Evolutionary conservation across 345 rosid species (phyloP).

Genomic region (Viola odorata): DNA sequence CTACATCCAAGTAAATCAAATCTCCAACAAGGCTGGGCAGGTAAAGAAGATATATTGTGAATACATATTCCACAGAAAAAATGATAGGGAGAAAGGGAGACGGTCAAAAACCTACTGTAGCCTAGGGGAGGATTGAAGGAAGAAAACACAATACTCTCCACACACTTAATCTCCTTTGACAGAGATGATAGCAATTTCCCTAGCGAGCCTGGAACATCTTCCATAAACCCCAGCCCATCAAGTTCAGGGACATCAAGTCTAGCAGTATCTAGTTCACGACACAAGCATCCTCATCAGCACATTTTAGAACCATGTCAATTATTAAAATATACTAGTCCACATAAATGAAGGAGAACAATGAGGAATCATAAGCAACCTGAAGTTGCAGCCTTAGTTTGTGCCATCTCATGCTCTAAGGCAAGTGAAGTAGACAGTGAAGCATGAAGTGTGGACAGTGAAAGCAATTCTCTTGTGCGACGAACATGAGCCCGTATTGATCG

Average conservation of each 20-base stretch:
- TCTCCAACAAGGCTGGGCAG: slow-evolving; percentile 86
- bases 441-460: slow-evolving; percentile 84
- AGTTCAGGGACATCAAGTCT: slow-evolving; percentile 71
- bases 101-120: slow-evolving; percentile 58
- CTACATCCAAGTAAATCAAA: slow-evolving; percentile 81
- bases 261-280: slow-evolving; percentile 44
- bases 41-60: neutral
- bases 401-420: slow-evolving; percentile 67
- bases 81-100: neutral
- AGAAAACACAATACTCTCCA: slow-evolving; percentile 85
- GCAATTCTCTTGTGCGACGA: slow-evolving; percentile 84
- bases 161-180: slow-evolving; percentile 66
- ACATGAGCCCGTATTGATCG: slow-evolving; percentile 96
- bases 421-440: slow-evolving; percentile 90
- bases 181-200: slow-evolving; percentile 56
- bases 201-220: slow-evolving; percentile 74
- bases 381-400: slow-evolving; percentile 52
- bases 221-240: slow-evolving; percentile 95
- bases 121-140: slow-evolving; percentile 98
- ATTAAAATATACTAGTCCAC: slow-evolving; percentile 1
- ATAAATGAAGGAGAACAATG: neutral
- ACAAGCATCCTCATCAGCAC: neutral
- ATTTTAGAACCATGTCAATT: slow-evolving; percentile 3
- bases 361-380: slow-evolving; percentile 49
- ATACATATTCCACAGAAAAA: neutral